These are phyloP conservation scores for Lasiosphaeria hispida DNA, from an alignment of 495 filamentous ascomycete genomes.

Conservation along the genomic window DNA sequence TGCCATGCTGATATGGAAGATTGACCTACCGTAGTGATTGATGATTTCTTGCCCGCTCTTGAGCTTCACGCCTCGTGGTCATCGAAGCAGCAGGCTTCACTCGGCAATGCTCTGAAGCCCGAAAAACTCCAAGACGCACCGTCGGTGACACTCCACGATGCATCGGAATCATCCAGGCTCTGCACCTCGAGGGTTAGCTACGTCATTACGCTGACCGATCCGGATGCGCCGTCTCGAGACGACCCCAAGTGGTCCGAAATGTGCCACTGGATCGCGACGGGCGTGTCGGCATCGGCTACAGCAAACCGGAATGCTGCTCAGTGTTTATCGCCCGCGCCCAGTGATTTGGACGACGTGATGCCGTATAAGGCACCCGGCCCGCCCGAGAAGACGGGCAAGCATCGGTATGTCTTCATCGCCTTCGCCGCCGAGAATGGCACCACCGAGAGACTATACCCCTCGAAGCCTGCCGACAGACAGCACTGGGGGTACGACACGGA, in stretches of 20 bases:
- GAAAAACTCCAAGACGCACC: constrained; percentile 51
- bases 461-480: constrained; percentile 55
- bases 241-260: constrained; percentile 67
- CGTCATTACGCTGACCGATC: constrained; percentile 60
- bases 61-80: constrained; percentile 52
- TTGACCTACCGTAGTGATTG: constrained; percentile 47
- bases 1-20: too few relatives aligned
- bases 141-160: constrained; percentile 34
- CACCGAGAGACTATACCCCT: constrained; percentile 41
- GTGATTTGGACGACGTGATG: constrained; percentile 46
- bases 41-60: constrained; percentile 59
- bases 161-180: constrained; percentile 2
- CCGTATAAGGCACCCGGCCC: constrained; percentile 61
- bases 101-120: constrained; percentile 63
- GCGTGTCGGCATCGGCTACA: constrained; percentile 1
- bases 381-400: constrained; percentile 63
- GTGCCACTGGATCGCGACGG: constrained; percentile 67
- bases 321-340: not conserved
- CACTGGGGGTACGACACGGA: constrained; percentile 54
- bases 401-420: constrained; percentile 66
- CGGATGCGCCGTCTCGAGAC: constrained; percentile 64
- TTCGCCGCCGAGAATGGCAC: constrained; percentile 46
- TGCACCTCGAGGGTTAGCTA: constrained; percentile 20
- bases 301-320: not conserved
- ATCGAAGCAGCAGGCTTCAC: constrained; percentile 38